A percentile compares a stretch with the other conserved stretches of the same genome.
Conservation (phyloP, 352 stramenopile genomes). For the Aphanomyces stellatus region DNA sequence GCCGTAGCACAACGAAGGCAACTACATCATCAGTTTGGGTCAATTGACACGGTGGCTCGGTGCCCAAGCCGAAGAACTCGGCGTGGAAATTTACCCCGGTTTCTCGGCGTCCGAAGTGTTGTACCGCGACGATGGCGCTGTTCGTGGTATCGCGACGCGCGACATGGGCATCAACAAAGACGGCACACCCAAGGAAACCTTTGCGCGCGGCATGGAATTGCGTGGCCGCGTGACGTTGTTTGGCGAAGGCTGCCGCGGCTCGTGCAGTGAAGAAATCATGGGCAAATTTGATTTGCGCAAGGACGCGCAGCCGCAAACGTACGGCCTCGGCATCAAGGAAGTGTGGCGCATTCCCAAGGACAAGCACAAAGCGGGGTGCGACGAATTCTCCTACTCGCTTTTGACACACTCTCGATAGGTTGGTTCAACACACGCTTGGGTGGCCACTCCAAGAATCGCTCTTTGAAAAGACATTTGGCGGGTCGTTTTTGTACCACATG, state of each 20-base stretch:
- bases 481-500: conserved; percentile 99
- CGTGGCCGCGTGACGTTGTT: conserved; percentile 89
- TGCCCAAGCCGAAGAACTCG: conserved; percentile 93
- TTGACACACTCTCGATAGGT: conserved; percentile 19
- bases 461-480: conserved; percentile 95
- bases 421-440: conserved; percentile 98
- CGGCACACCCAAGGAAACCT: conserved; percentile 92
- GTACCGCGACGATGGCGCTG: conserved; percentile 67
- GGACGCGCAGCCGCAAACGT: conserved; percentile 90
- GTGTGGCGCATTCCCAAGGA: conserved; percentile 89
- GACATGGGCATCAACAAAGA: conserved; percentile 98
- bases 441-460: conserved; percentile 92
- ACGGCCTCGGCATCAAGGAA: conserved; percentile 99
- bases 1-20: conserved; percentile 94
- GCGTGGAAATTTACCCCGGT: conserved; percentile 98
- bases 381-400: conserved; percentile 8
- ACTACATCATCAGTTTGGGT: conserved; percentile 97
- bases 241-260: conserved; percentile 96
- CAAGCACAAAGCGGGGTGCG: conserved; percentile 87
- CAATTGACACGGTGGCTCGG: conserved; percentile 97
- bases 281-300: conserved; percentile 93
- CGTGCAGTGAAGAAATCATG: conserved; percentile 96
- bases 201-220: conserved; percentile 97
- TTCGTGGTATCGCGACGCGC: conserved; percentile 95
- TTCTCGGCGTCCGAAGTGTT: conserved; percentile 94